Percentiles rank a stretch among this genome's conserved stretches.
Evolutionary conservation across 257 asterid species (phyloP).

Genomic region (Verbascum thapsus): DNA sequence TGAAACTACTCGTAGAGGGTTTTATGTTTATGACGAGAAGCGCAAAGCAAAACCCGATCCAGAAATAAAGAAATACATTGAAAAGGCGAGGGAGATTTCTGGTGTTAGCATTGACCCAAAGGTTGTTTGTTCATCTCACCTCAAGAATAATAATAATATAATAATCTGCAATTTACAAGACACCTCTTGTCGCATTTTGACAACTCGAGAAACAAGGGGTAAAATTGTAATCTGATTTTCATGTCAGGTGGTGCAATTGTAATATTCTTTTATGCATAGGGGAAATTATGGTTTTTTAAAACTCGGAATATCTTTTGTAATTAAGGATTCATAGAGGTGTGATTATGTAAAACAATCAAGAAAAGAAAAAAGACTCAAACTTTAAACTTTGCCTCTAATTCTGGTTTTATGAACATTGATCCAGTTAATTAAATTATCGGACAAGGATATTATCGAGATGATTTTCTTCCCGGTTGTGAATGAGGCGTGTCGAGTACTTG

Average conservation of each 20-base stretch:
- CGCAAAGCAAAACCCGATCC: conserved; percentile 92
- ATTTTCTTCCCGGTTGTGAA: conserved; percentile 91
- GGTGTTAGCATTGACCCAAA: conserved; percentile 81
- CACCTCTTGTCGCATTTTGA: too few relatives aligned
- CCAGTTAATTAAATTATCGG: conserved; percentile 66
- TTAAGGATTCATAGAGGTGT: too few relatives aligned
- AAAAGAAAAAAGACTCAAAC: too few relatives aligned
- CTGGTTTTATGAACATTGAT: not conserved
- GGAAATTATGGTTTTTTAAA: too few relatives aligned
- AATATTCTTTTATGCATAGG: too few relatives aligned
- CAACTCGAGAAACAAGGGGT: too few relatives aligned
- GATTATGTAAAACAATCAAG: too few relatives aligned
- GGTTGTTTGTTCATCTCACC: conserved; percentile 44
- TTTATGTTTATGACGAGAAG: conserved; percentile 72
- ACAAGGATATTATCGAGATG: conserved; percentile 93
- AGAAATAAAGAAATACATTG: conserved; percentile 72
- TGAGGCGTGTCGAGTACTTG: conserved; percentile 94
- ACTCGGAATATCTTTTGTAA: too few relatives aligned
- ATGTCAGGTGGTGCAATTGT: too few relatives aligned
- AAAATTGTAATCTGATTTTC: too few relatives aligned
- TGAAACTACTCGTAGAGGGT: conserved; percentile 80
- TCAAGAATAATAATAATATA: not conserved
- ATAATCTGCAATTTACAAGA: too few relatives aligned
- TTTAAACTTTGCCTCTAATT: too few relatives aligned
- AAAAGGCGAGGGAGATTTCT: conserved; percentile 74